These are phyloP conservation scores for Thalassiosira hispida DNA, from an alignment of 352 stramenopile genomes.

Conservation along the genomic window DNA sequence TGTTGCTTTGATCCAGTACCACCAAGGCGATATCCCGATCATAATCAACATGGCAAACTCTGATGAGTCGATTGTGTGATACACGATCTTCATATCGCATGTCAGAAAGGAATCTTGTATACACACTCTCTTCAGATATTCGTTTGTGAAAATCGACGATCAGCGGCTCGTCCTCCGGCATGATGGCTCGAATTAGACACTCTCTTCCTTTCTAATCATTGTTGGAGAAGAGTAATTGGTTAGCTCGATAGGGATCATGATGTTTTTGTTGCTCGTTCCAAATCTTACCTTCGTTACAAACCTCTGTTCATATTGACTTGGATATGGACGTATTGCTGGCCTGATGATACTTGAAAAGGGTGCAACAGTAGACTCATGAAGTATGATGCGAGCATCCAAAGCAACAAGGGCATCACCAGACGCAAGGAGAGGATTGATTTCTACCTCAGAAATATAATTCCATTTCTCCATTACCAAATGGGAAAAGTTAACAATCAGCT, in stretches of 20 bases:
- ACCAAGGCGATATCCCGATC: conserved; percentile 47
- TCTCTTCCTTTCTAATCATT: conserved; percentile 34
- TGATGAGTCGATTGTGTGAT: conserved; percentile 29
- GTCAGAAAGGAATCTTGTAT: conserved; percentile 37
- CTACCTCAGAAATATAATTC: conserved; percentile 45
- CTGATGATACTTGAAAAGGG: conserved; percentile 16
- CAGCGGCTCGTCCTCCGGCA: conserved; percentile 44
- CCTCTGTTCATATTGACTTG: conserved; percentile 18
- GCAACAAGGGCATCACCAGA: conserved; percentile 24
- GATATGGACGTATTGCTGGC: conserved; percentile 46
- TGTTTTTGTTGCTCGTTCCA: not conserved
- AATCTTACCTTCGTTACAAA: not conserved
- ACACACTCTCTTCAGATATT: conserved; percentile 40
- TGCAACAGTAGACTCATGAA: conserved; percentile 15
- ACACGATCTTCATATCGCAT: conserved; percentile 34
- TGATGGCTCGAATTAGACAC: conserved; percentile 37
- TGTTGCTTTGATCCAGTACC: conserved; percentile 27
- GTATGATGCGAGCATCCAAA: conserved; percentile 44
- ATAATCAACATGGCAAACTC: conserved; percentile 52
- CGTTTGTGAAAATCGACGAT: conserved; percentile 50
- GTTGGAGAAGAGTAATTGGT: too few species aligned
- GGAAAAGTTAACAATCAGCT: conserved; percentile 43
- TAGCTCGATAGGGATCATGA: too few species aligned
- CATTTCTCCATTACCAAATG: conserved; percentile 52
- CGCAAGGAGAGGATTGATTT: conserved; percentile 55